Conservation (phyloP, 306 rosid species). For the Canavalia gladiata region DNA sequence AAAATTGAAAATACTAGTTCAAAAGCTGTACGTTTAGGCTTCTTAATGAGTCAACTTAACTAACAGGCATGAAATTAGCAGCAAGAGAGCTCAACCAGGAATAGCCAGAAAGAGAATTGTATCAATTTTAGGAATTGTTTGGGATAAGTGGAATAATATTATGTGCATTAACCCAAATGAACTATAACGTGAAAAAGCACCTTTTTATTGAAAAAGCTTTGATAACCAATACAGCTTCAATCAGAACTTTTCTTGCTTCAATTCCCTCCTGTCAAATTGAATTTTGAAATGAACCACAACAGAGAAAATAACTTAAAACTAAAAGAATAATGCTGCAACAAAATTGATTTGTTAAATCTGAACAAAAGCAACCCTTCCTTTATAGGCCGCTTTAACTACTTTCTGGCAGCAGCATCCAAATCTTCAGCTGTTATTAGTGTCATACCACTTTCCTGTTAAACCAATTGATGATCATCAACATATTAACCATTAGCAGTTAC, state of each 20-base stretch:
- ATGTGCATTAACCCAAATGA: constrained; percentile 32
- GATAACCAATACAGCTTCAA: constrained; percentile 42
- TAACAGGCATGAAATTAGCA: not conserved
- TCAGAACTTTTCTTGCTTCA: constrained; percentile 36
- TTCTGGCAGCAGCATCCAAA: constrained; percentile 90
- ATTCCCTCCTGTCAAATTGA: constrained; percentile 39
- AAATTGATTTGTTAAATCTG: constrained; percentile 37
- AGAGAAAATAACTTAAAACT: constrained; percentile 4
- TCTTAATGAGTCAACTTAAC: not conserved
- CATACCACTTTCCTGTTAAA: constrained; percentile 88
- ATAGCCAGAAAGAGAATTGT: not conserved
- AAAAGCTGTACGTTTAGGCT: not conserved
- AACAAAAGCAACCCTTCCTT: constrained; percentile 53
- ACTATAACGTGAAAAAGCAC: constrained; percentile 24
- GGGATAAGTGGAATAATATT: constrained; percentile 13
- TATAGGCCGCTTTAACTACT: constrained; percentile 79
- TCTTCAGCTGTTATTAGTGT: constrained; percentile 87
- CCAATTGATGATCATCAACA: constrained; percentile 38
- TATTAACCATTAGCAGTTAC: constrained; percentile 46
- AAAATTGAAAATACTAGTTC: not conserved
- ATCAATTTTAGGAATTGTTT: not conserved
- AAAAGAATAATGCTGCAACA: constrained; percentile 42
- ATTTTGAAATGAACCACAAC: constrained; percentile 37
- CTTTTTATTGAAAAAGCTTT: constrained; percentile 54
- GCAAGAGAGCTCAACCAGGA: constrained; percentile 30